phyloP scores from a whole-genome alignment of 805 yeast species.

The Tetrapisispora fleetii region DNA sequence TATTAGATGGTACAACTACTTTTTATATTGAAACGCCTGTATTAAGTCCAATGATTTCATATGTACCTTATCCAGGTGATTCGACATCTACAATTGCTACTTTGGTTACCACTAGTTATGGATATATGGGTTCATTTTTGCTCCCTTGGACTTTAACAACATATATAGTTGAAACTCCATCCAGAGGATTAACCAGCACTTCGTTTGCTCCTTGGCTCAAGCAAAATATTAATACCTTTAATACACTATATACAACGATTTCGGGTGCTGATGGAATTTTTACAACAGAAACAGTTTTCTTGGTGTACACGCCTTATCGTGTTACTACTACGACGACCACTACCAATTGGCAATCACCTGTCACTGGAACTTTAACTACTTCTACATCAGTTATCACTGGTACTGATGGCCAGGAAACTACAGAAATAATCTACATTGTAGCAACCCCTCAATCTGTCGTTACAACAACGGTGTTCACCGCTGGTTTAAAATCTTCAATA shows the following conservation, averaged over 20 bases:
- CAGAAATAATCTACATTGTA: neutral
- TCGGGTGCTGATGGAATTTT: constrained; percentile 4
- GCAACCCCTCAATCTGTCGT: neutral
- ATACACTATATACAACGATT: neutral
- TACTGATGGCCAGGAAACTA: neutral
- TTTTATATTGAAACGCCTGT: neutral
- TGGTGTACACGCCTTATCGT: constrained; percentile 4
- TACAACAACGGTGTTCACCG: neutral
- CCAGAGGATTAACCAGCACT: no score
- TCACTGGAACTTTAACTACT: constrained; percentile 2
- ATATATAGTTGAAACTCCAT: constrained; percentile 1
- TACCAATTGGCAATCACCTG: neutral
- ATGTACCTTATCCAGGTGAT: neutral
- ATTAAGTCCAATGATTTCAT: neutral
- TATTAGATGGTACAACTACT: neutral
- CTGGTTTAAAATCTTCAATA: neutral
- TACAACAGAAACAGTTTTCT: constrained; percentile 2
- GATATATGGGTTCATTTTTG: neutral
- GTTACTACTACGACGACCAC: neutral
- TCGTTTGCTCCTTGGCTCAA: neutral
- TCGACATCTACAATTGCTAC: neutral
- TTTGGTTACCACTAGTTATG: neutral
- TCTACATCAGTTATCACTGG: constrained; percentile 3
- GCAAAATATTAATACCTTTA: no score
- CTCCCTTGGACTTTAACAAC: neutral